phyloP scores from a whole-genome alignment of 2,329 filamentous ascomycete genomes.

The Exophiala mesophila region DNA sequence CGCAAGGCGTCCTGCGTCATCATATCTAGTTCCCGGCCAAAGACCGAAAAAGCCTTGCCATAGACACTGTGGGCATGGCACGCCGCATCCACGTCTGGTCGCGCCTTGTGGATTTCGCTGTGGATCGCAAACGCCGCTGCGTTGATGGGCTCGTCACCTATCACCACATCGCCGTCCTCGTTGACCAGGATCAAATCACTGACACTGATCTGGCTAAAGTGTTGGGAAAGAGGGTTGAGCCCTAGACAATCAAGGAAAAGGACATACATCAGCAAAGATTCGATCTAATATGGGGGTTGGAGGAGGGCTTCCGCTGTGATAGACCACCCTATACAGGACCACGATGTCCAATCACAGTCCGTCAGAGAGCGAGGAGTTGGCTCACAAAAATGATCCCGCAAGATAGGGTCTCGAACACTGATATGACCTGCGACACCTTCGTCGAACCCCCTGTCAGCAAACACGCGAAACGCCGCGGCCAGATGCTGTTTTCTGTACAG shows the following conservation, averaged over 20 bases:
- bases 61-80: slow-evolving; percentile 38
- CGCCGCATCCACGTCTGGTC: slow-evolving; percentile 44
- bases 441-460: slow-evolving; percentile 37
- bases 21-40: slow-evolving; percentile 43
- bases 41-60: slow-evolving; percentile 45
- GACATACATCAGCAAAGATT: too few species aligned
- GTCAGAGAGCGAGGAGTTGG: slow-evolving; percentile 4
- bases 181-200: slow-evolving; percentile 42
- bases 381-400: slow-evolving; percentile 36
- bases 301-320: too few species aligned
- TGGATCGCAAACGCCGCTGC: slow-evolving; percentile 46
- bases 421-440: slow-evolving; percentile 42
- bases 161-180: slow-evolving; percentile 38
- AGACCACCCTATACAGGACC: too few species aligned
- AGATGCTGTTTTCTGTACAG: slow-evolving; percentile 44
- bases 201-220: slow-evolving; percentile 41
- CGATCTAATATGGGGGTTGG: too few species aligned
- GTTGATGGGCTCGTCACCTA: slow-evolving; percentile 42
- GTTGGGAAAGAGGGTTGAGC: slow-evolving; percentile 42
- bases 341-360: too few species aligned
- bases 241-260: slow-evolving; percentile 22
- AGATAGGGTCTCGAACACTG: slow-evolving; percentile 38
- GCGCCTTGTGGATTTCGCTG: slow-evolving; percentile 46
- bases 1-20: slow-evolving; percentile 45
- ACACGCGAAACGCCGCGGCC: slow-evolving; percentile 42